These are phyloP conservation scores for Arthroderma sp. DNA, from an alignment of 2,329 filamentous ascomycete species.

Conservation along the genomic window DNA sequence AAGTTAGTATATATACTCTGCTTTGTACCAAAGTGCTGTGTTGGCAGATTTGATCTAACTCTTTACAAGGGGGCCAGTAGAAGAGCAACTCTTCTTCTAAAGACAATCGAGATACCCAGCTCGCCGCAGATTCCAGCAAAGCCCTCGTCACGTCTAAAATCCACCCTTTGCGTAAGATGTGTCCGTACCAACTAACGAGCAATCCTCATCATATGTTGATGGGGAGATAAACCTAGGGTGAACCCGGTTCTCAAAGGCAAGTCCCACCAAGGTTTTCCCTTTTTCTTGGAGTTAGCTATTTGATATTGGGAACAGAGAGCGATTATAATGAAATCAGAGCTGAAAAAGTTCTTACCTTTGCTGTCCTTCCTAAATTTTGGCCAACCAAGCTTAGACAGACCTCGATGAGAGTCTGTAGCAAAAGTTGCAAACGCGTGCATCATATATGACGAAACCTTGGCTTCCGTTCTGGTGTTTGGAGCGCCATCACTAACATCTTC, in stretches of 20 bases:
- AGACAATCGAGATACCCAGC: too few species aligned
- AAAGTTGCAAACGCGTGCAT: slow-evolving; percentile 23
- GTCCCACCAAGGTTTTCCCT: neutral
- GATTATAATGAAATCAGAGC: neutral
- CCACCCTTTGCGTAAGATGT: neutral
- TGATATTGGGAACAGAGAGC: too few species aligned
- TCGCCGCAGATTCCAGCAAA: too few species aligned
- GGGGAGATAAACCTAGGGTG: neutral
- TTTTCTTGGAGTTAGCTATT: neutral
- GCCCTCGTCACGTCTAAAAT: too few species aligned
- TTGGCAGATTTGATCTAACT: too few species aligned
- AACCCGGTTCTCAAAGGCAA: neutral
- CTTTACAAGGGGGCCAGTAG: too few species aligned
- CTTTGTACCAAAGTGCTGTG: too few species aligned
- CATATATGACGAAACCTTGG: slow-evolving; percentile 26
- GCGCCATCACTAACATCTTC: slow-evolving; percentile 27
- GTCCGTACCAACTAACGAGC: neutral
- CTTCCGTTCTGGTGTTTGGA: slow-evolving; percentile 49
- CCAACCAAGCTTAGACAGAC: slow-evolving; percentile 15
- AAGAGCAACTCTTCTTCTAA: too few species aligned
- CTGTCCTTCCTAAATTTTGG: neutral
- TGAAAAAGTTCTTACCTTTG: neutral
- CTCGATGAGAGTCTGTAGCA: slow-evolving; percentile 22
- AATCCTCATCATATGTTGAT: neutral
- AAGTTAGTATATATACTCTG: too few species aligned